Base-by-base conservation (phyloP, 1,284 basidiomycete species). In the Kwoniella shivajii region DNA sequence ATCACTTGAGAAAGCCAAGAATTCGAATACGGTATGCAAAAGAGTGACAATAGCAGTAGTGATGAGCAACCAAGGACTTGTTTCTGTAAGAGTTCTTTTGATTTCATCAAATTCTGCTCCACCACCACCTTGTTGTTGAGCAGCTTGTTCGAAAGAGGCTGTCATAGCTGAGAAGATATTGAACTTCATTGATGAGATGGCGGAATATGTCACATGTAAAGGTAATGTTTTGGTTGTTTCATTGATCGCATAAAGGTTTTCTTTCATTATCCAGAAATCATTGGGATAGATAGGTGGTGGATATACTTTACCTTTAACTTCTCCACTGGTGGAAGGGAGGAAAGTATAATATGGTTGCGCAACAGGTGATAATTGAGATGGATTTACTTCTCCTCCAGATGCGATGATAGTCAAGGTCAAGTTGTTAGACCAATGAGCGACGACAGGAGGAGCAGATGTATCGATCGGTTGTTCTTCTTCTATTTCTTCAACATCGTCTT, bases 1-100 rank as follows among this genome's bases (percentile, higher is more conserved):
- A 71, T 98, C 94, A 31, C 86, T 88, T 72, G 88, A 91, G 84
- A 97, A 97, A 2, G 93, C 93, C 44, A 96, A 80, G 84, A 96
- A 90, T 79, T 96, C 92, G 75, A 95, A 95, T 31, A 98, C 74
- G 61, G 86, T 85, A 79, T 99, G 95, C 61, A 98, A 76, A 24
- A 96, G 65, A 65, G 89, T 89, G 66, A 98, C 94, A 29, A 90
- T 56, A 7, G 79, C 89, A 1, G 91, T 80, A 3, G 76, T 79
- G 24, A 82, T 87, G 46, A 98, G 82, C 79, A 96, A 88, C 82
- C 87, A 92, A 13, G 93, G 90, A 73, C 90, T 94, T 2, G 94
- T 97, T 80, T 97, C 92, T n/a, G 87, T 81, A 46, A 96, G 79
- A 87, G 95, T 93, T 62, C 92, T 82, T 80, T 96, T 96, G 68